Evolutionary conservation across 345 rosid genomes (phyloP).

Genomic region (Corchorus olitorius): DNA sequence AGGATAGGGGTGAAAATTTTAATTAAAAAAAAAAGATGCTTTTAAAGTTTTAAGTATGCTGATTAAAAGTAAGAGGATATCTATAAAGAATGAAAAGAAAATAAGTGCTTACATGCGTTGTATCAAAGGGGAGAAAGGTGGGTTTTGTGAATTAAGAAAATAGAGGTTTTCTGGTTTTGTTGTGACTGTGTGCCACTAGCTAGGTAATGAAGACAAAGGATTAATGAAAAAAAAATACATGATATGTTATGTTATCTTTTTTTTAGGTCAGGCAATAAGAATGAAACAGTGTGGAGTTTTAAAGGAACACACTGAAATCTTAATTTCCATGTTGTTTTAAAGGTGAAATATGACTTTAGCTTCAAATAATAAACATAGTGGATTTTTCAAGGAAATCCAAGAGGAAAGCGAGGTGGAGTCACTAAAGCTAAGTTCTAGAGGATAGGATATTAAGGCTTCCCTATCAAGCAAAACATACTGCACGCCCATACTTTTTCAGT

Average conservation of each 20-base stretch:
- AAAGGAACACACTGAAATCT: neutral
- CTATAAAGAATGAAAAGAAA: neutral
- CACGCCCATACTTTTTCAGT: constrained; percentile 8
- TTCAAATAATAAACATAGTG: no score
- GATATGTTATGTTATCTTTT: neutral
- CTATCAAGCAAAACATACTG: neutral
- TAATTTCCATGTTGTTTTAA: neutral
- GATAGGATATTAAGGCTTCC: neutral
- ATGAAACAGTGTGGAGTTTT: neutral
- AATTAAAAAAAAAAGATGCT: neutral
- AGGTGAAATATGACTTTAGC: neutral
- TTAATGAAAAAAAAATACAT: neutral
- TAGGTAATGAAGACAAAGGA: neutral
- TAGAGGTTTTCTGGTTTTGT: neutral
- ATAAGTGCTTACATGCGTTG: neutral
- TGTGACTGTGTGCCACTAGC: neutral
- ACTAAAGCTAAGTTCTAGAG: constrained; percentile 12
- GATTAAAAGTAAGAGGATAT: neutral
- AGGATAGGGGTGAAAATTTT: neutral
- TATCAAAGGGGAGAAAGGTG: neutral
- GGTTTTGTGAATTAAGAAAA: neutral
- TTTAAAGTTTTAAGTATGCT: neutral
- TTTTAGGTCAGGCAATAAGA: neutral
- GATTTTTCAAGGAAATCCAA: neutral
- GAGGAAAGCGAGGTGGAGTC: constrained; percentile 16